Percentiles rank a stretch among this genome's conserved stretches.
Conservation (phyloP, 495 filamentous ascomycete genomes). For the Melanomma pulvis-pyrius region DNA sequence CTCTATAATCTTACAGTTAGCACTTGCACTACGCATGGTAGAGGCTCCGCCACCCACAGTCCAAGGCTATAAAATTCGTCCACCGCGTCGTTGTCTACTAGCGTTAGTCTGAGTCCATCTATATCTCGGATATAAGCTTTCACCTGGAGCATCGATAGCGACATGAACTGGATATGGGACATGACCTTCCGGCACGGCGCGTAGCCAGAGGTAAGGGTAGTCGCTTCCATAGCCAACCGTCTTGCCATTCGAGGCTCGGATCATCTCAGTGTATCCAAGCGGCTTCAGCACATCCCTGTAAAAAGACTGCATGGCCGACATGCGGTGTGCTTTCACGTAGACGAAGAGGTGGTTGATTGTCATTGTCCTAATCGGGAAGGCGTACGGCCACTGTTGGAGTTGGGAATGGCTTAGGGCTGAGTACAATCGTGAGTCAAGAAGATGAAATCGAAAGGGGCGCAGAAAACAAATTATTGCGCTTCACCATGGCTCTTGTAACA, state of each 20-base stretch:
- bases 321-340: conserved; percentile 21
- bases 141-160: conserved; percentile 33
- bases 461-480: not conserved
- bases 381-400: not conserved
- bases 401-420: not conserved
- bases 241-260: conserved; percentile 17
- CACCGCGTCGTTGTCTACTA: conserved; percentile 26
- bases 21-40: not conserved
- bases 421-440: not conserved
- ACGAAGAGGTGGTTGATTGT: conserved; percentile 43
- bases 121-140: not conserved
- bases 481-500: not conserved
- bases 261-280: conserved; percentile 39
- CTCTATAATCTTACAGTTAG: conserved; percentile 5
- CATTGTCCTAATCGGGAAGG: conserved; percentile 25
- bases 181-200: conserved; percentile 27
- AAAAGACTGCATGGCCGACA: conserved; percentile 35
- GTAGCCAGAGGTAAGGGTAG: conserved; percentile 41
- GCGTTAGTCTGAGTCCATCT: conserved; percentile 1
- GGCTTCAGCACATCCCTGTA: conserved; percentile 33
- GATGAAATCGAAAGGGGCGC: too few relatives aligned
- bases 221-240: conserved; percentile 37
- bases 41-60: conserved; percentile 17
- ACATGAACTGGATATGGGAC: conserved; percentile 23
- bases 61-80: conserved; percentile 21